Evolutionary conservation across 768 basidiomycete genomes (phyloP).

Genomic region (Tricholoma sp.): DNA sequence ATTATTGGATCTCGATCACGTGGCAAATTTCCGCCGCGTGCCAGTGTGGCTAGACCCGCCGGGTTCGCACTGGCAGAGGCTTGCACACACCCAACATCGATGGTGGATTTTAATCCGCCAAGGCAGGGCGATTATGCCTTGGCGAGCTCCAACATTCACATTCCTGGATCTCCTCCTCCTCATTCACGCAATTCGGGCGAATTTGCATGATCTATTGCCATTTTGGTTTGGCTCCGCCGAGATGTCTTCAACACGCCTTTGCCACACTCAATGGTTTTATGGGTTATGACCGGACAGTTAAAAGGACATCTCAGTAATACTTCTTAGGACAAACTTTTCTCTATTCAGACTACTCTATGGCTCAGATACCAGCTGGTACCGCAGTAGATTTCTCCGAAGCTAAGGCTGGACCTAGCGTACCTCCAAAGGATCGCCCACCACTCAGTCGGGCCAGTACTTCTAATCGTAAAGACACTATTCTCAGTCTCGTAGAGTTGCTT

Average conservation of each 20-base stretch:
- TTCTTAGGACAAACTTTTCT: not conserved
- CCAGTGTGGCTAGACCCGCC: too few species aligned
- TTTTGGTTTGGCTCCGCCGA: slow-evolving; percentile 7
- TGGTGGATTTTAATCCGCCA: not conserved
- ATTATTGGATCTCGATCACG: slow-evolving; percentile 1
- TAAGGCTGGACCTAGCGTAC: slow-evolving; percentile 14
- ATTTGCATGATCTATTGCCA: slow-evolving; percentile 2
- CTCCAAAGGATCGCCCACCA: slow-evolving; percentile 23
- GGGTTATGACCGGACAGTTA: not conserved
- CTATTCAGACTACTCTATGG: not conserved
- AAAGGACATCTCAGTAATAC: slow-evolving; percentile 4
- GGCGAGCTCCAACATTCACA: not conserved
- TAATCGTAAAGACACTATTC: slow-evolving; percentile 40
- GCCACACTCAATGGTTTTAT: slow-evolving; percentile 4
- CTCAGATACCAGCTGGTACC: slow-evolving; percentile 16
- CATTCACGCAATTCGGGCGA: slow-evolving; percentile 6
- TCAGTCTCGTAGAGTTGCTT: slow-evolving; percentile 48
- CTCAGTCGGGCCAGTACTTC: slow-evolving; percentile 14
- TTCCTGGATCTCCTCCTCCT: not conserved
- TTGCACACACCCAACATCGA: too few species aligned
- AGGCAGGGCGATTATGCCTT: slow-evolving; percentile 2
- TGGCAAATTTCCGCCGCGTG: not conserved
- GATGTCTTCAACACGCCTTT: slow-evolving; percentile 12
- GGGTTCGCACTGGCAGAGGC: too few species aligned
- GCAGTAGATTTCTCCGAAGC: slow-evolving; percentile 14